Evolutionary conservation across 192 early-diverging fungal genomes (phyloP).

Genomic region (Backusella tuberculispora): DNA sequence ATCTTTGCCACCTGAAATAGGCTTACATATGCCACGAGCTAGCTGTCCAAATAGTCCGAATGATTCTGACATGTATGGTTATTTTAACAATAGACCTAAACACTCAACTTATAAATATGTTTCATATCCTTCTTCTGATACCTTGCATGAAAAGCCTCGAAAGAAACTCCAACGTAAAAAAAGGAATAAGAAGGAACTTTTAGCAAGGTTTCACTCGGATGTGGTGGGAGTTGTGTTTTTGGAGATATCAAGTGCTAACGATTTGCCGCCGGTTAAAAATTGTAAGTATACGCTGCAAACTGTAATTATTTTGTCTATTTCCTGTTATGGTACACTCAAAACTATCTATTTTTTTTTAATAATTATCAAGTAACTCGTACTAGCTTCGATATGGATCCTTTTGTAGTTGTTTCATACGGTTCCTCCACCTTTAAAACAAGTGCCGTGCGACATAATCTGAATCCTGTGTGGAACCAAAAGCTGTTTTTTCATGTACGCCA

Average conservation of each 20-base stretch:
- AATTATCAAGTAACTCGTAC: constrained; percentile 45
- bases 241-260: constrained; percentile 52
- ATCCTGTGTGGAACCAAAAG: constrained; percentile 78
- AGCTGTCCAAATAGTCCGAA: neutral
- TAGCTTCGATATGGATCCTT: constrained; percentile 82
- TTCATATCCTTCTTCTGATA: neutral
- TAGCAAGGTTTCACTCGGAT: constrained; percentile 32
- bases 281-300: neutral
- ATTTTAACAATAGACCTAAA: neutral
- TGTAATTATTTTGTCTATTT: no score
- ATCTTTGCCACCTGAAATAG: neutral
- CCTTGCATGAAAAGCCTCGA: neutral
- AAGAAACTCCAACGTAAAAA: neutral
- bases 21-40: neutral
- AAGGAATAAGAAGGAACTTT: neutral
- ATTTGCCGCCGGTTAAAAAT: constrained; percentile 50
- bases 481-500: constrained; percentile 61
- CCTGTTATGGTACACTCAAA: neutral
- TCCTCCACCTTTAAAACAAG: constrained; percentile 71
- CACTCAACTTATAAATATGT: neutral
- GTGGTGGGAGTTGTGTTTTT: constrained; percentile 54
- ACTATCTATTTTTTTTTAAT: neutral
- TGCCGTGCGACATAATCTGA: constrained; percentile 64
- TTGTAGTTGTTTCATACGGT: constrained; percentile 74
- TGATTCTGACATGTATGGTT: neutral